phyloP scores from a whole-genome alignment of 148 eudicot genomes.

The Rhododendron vialii region DNA sequence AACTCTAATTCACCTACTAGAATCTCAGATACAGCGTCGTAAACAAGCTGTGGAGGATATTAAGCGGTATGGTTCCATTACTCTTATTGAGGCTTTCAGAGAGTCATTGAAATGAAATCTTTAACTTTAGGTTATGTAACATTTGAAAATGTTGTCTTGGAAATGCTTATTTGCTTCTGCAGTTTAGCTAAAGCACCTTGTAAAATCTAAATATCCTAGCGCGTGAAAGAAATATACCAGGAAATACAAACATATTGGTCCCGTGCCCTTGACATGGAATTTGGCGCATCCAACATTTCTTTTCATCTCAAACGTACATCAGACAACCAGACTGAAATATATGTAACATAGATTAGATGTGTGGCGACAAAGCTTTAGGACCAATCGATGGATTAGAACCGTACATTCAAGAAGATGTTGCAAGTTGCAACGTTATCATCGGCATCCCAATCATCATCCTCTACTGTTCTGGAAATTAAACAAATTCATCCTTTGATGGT shows the following conservation, averaged over 20 bases:
- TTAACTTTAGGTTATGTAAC: not conserved
- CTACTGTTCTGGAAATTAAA: not conserved
- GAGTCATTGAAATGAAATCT: not conserved
- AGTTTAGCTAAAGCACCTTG: not conserved
- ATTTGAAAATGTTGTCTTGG: not conserved
- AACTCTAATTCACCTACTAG: conserved; percentile 76
- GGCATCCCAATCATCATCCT: not conserved
- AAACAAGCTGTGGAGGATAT: conserved; percentile 92
- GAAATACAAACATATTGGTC: not conserved
- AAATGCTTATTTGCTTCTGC: not conserved
- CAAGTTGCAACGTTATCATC: not conserved
- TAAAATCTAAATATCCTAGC: not conserved
- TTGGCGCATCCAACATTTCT: not conserved
- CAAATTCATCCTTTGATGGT: not conserved
- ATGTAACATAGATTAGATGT: not conserved
- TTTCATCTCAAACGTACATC: not conserved
- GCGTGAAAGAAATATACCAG: not conserved
- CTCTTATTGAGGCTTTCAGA: not conserved
- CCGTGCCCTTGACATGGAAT: not conserved
- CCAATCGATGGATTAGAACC: not conserved
- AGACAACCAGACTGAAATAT: not conserved
- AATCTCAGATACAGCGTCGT: conserved; percentile 85
- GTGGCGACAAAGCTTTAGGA: not conserved
- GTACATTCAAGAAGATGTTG: not conserved
- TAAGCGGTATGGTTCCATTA: conserved; percentile 46